Evolutionary conservation across 1,139 yeast species (phyloP), one percentile per base, ranked within the genome.

Genomic region (Sugiyamaella novakii): DNA sequence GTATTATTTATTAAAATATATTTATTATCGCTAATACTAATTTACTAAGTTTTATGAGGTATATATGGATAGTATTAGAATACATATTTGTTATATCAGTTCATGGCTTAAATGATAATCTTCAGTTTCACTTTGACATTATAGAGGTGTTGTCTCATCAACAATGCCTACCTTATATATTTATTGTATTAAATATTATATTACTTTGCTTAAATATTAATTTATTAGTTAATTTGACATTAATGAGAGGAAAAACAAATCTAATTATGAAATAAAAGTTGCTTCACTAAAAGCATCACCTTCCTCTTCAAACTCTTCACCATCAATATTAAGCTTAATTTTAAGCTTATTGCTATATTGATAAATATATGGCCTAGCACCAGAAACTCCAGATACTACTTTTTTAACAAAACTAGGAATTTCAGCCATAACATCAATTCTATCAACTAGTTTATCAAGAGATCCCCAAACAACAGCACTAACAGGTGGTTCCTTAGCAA

Each of bases 371-470:
- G 98, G 98, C 66, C 84, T 87, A 37, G 98, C 84, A 48, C 98
- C 98, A 11, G 95, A 92, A 51, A 91, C 94, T 53, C 96, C 96
- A 56, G 91, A 82, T 37, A 88, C 98, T 54, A 92, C 87, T 61
- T 84, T 86, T 71, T 92, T 92, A 57, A 92, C 95, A 70, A 92
- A 89, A 59, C 80, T 84, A 38, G 98, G 98, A 54, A 92, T 84
- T 72, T 92, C 98, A 37, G 92, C 89, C 97, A 92, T 89, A 54
- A 92, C 98, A 70, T 92, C 98, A 50, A 92, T 91, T 64, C 98
- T 81, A 72, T 88, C 97, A 47, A 87, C 82, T 59, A 87, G 71
- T 45, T 76, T 70, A 18, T 67, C 67, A 58, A 91, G 75, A 22
- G 58, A 54, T 42, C 71, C 72, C 22, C 58, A 47, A 8, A 70